A percentile compares a stretch with the other conserved stretches of the same genome.
Conservation (phyloP, 768 basidiomycete genomes). For the Gautieria morchelliformis region DNA sequence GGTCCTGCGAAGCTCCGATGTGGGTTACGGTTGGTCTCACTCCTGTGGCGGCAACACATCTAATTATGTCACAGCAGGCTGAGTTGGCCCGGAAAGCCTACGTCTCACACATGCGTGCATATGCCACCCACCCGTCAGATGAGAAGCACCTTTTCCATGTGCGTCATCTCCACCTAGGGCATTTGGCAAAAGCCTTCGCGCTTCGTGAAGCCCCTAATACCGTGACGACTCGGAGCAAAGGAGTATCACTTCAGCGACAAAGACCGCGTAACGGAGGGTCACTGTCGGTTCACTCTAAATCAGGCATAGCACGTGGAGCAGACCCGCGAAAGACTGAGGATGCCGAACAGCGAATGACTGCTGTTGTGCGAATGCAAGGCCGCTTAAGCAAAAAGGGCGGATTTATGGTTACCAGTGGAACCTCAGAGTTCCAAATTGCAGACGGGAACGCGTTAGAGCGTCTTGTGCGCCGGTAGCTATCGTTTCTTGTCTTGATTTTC, state of each 20-base stretch:
- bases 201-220: constrained; percentile 71
- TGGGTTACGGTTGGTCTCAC: constrained; percentile 26
- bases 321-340: constrained; percentile 35
- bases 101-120: constrained; percentile 88
- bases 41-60: constrained; percentile 6
- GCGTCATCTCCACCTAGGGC: constrained; percentile 87
- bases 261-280: constrained; percentile 11
- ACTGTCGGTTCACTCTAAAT: constrained; percentile 11
- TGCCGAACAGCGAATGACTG: constrained; percentile 78
- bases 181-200: constrained; percentile 87
- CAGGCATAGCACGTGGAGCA: constrained; percentile 9
- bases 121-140: constrained; percentile 89
- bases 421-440: constrained; percentile 64
- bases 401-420: constrained; percentile 51
- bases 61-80: constrained; percentile 45
- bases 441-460: constrained; percentile 12
- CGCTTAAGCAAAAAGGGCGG: constrained; percentile 74
- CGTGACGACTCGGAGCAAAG: constrained; percentile 18
- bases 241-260: constrained; percentile 14
- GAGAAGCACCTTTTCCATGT: constrained; percentile 98
- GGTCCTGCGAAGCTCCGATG: constrained; percentile 68
- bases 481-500: not conserved
- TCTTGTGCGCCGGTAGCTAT: not conserved
- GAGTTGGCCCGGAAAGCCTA: constrained; percentile 76
- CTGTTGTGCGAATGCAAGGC: constrained; percentile 75